Conservation (phyloP, 2,329 filamentous ascomycete species). For the Aspergillus flavus region DNA sequence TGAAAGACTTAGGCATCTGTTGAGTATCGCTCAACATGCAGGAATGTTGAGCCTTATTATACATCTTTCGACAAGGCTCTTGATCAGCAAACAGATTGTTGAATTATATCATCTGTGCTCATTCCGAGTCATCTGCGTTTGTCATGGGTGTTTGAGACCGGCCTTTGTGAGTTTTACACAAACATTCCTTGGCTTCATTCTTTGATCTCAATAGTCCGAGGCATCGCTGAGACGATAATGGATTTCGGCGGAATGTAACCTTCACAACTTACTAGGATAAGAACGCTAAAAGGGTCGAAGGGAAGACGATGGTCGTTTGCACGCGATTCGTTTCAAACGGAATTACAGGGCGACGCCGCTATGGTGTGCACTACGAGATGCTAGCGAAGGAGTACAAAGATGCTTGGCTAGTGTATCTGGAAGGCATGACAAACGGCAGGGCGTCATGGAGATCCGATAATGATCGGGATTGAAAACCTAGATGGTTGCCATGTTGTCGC, state of each 20-base stretch:
- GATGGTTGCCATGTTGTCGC: neutral
- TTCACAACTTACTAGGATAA: neutral
- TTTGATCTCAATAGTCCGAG: neutral
- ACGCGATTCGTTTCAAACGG: neutral
- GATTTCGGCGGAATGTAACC: neutral
- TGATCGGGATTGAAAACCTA: no score
- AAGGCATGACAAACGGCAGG: neutral
- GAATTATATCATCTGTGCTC: neutral
- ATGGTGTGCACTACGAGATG: neutral
- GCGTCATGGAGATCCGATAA: neutral
- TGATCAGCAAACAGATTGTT: no score
- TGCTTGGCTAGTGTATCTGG: neutral
- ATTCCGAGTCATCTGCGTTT: neutral
- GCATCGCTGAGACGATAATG: neutral
- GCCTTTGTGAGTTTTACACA: neutral
- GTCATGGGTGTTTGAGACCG: neutral
- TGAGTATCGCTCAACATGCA: neutral
- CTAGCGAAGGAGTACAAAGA: neutral
- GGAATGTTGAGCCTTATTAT: neutral
- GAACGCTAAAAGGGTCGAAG: neutral
- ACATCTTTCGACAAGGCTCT: neutral
- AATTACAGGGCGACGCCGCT: neutral
- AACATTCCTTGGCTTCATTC: slow-evolving; percentile 1
- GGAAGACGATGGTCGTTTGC: neutral
- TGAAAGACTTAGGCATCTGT: neutral